Evolutionary conservation across 257 asterid species (phyloP).

Genomic region (Primulina tabacum): DNA sequence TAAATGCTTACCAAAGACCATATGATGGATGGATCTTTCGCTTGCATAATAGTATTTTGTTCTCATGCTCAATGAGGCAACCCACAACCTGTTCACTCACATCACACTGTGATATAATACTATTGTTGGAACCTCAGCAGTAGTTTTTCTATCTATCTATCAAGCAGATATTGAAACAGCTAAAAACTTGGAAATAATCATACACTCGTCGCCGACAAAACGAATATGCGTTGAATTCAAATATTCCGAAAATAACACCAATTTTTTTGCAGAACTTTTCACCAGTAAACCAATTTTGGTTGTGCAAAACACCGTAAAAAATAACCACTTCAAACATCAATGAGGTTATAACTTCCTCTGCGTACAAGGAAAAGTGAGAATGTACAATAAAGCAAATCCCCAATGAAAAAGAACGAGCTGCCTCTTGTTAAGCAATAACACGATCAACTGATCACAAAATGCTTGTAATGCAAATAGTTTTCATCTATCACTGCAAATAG

Average conservation of each 20-base stretch:
- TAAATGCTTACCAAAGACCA: slow-evolving; percentile 80
- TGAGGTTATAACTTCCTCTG: background rate
- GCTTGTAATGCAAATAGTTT: slow-evolving; percentile 2
- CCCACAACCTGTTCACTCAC: slow-evolving; percentile 69
- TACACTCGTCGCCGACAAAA: background rate
- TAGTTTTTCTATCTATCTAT: background rate
- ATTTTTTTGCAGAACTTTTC: background rate
- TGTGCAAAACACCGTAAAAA: too few species aligned
- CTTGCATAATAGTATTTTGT: slow-evolving; percentile 77
- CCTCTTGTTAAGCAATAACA: background rate
- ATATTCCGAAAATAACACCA: background rate
- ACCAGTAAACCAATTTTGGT: too few species aligned
- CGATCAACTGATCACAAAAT: slow-evolving; percentile 1
- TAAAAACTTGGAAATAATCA: background rate
- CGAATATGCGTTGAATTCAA: background rate
- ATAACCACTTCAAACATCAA: too few species aligned
- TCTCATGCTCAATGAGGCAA: slow-evolving; percentile 91
- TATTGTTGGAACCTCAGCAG: slow-evolving; percentile 10
- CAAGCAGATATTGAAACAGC: slow-evolving; percentile 7
- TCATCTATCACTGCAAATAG: slow-evolving; percentile 6
- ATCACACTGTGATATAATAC: slow-evolving; percentile 1
- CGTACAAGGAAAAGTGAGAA: background rate
- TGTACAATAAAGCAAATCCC: background rate
- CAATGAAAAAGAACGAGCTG: background rate
- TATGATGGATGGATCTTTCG: slow-evolving; percentile 89